Evolutionary conservation across 345 rosid species (phyloP).

Genomic region (Psidium friedrichsthalianum): DNA sequence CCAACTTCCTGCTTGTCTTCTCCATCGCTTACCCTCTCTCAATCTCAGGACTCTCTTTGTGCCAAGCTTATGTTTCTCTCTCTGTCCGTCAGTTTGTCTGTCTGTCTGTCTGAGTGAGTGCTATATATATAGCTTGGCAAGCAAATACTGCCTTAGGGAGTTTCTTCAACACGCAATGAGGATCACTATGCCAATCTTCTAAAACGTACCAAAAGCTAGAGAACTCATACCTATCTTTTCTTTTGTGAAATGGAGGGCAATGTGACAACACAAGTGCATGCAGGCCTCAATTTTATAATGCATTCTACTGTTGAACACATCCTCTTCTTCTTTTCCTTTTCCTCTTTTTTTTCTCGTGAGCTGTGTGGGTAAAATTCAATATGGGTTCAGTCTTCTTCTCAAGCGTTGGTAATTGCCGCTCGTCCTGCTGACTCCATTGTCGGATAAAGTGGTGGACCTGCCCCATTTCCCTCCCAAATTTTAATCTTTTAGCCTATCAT

Average conservation of each 20-base stretch:
- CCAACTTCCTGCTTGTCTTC: neutral
- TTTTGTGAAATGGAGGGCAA: neutral
- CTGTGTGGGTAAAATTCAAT: neutral
- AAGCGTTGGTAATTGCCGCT: neutral
- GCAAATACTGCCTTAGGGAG: neutral
- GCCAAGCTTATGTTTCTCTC: neutral
- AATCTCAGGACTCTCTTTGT: neutral
- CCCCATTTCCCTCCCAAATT: neutral
- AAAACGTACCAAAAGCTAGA: neutral
- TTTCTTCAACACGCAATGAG: neutral
- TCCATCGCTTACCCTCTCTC: neutral
- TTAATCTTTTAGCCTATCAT: neutral
- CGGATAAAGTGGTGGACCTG: neutral
- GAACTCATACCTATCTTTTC: neutral
- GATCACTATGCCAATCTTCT: neutral
- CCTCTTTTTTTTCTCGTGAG: neutral
- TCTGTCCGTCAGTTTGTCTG: neutral
- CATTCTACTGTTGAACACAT: neutral
- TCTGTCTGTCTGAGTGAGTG: neutral
- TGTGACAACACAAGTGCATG: neutral
- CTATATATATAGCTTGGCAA: neutral
- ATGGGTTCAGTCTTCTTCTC: neutral
- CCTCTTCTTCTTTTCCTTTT: neutral
- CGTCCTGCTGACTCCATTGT: neutral
- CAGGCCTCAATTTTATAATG: neutral